Evolutionary conservation across 345 rosid genomes (phyloP).

Genomic region (Cardamine chenopodiifolia): DNA sequence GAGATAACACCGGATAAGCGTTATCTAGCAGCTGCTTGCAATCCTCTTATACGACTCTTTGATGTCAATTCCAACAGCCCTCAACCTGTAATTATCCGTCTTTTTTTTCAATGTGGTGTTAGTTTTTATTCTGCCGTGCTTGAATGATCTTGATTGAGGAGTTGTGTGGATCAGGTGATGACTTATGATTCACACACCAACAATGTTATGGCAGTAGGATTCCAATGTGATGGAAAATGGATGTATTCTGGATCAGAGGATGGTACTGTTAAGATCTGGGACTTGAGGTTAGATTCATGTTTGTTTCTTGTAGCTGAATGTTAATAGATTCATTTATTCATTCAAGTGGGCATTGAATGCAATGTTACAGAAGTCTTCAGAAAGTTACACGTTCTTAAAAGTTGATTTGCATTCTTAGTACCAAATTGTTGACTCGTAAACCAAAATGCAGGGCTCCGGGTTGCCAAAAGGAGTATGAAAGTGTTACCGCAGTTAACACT

Average conservation of each 20-base stretch:
- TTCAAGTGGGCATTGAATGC: background rate
- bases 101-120: background rate
- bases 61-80: conserved; percentile 76
- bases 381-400: background rate
- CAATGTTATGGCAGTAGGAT: conserved; percentile 97
- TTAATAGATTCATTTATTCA: background rate
- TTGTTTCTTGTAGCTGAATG: background rate
- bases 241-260: conserved; percentile 99
- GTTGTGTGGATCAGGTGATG: conserved; percentile 55
- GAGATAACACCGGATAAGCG: conserved; percentile 93
- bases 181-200: conserved; percentile 92
- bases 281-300: conserved; percentile 59
- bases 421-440: conserved; percentile 5
- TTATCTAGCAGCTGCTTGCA: conserved; percentile 87
- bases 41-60: conserved; percentile 89
- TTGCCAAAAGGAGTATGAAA: conserved; percentile 97
- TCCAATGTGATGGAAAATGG: conserved; percentile 97
- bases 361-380: background rate
- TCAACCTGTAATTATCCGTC: conserved; percentile 61
- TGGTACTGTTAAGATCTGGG: conserved; percentile 97
- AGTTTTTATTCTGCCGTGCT: background rate
- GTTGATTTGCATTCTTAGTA: conserved; percentile 3
- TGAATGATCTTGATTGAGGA: conserved; percentile 9
- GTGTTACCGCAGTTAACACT: conserved; percentile 91
- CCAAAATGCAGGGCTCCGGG: conserved; percentile 79